Percentiles rank a stretch among this genome's conserved stretches.
Conservation (phyloP, 31 red algal genomes). For the Odonthalia washingtoniensis region DNA sequence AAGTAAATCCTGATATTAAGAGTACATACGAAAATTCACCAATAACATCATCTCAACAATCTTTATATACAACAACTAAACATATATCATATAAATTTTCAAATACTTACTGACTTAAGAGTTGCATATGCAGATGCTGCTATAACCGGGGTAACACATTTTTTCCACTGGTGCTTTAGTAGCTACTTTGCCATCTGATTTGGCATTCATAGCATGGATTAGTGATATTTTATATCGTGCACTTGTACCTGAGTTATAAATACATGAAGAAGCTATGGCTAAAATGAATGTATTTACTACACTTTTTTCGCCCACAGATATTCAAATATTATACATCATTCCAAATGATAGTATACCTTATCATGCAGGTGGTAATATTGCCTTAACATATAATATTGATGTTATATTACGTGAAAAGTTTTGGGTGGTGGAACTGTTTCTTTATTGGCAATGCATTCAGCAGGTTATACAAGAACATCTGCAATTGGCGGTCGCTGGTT, state of each 20-base stretch:
- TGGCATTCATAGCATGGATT: slow-evolving; percentile 79
- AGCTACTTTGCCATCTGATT: slow-evolving; percentile 51
- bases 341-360: slow-evolving; percentile 23
- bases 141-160: slow-evolving; percentile 51
- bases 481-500: slow-evolving; percentile 80
- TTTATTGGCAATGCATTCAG: slow-evolving; percentile 58
- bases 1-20: slow-evolving; percentile 3
- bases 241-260: slow-evolving; percentile 69
- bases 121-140: slow-evolving; percentile 44
- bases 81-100: slow-evolving; percentile 41
- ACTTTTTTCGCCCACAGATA: not conserved
- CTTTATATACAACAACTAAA: slow-evolving; percentile 17
- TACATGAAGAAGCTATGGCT: slow-evolving; percentile 46
- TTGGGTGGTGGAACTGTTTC: slow-evolving; percentile 58
- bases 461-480: slow-evolving; percentile 48
- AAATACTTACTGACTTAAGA: slow-evolving; percentile 39
- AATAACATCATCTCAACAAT: not conserved
- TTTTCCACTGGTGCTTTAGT: slow-evolving; percentile 72
- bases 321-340: slow-evolving; percentile 37
- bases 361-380: slow-evolving; percentile 49
- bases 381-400: slow-evolving; percentile 57
- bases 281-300: slow-evolving; percentile 55
- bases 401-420: slow-evolving; percentile 56
- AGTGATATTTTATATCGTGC: slow-evolving; percentile 71
- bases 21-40: too few species aligned